Conservation (phyloP, 2,329 filamentous ascomycete genomes). For the Polychaeton citri region DNA sequence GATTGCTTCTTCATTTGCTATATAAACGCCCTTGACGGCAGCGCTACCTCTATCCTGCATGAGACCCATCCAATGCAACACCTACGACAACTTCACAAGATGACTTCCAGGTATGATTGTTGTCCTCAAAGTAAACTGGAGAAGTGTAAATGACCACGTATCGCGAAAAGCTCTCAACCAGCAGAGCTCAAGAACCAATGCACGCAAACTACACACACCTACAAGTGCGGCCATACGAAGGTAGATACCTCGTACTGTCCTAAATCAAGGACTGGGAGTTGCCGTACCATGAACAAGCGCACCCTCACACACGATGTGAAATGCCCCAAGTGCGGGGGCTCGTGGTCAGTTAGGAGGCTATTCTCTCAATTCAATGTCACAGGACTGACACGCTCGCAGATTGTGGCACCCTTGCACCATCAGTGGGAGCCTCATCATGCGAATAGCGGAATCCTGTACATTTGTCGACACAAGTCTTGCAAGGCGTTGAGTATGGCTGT, state of each 20-base stretch:
- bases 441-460: no score
- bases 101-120: neutral
- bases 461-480: no score
- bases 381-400: no score
- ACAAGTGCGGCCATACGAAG: constrained; percentile 33
- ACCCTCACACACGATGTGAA: constrained; percentile 35
- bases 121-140: neutral
- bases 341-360: constrained; percentile 13
- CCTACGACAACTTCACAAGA: neutral
- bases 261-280: constrained; percentile 29
- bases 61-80: neutral
- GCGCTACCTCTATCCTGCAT: neutral
- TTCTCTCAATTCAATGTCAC: neutral
- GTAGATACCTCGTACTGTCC: constrained; percentile 32
- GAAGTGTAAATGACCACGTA: neutral
- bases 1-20: neutral
- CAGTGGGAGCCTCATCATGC: no score
- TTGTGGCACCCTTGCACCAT: no score
- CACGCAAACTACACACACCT: constrained; percentile 33
- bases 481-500: no score
- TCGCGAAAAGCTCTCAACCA: neutral
- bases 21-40: neutral
- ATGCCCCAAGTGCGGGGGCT: constrained; percentile 33
- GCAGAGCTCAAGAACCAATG: constrained; percentile 22
- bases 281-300: constrained; percentile 28